Evolutionary conservation across 371 early-diverging fungal genomes (phyloP).

Genomic region (Mucor lusitanicus): DNA sequence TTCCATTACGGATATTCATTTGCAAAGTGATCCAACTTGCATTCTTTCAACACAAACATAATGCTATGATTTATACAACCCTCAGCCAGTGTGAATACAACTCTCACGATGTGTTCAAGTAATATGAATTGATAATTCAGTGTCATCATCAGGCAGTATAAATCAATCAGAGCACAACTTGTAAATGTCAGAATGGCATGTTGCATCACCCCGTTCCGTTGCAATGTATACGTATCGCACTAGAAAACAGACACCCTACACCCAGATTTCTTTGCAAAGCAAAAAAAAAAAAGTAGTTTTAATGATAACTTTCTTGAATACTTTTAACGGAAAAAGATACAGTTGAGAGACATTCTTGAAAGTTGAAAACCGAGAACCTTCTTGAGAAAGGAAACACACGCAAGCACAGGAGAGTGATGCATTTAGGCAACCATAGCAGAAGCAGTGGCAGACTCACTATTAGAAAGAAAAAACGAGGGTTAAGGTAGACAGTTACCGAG

Average conservation of each 20-base stretch:
- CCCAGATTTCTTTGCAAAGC: neutral
- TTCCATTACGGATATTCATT: neutral
- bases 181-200: neutral
- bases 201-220: neutral
- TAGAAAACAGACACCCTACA: too few species aligned
- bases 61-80: constrained; percentile 3
- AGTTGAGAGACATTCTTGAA: constrained; percentile 4
- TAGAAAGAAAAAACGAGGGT: constrained; percentile 34
- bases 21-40: neutral
- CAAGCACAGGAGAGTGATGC: neutral
- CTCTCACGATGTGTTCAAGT: constrained; percentile 21
- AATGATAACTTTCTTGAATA: constrained; percentile 1
- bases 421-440: constrained; percentile 53
- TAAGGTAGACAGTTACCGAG: constrained; percentile 49
- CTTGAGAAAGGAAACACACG: neutral
- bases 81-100: constrained; percentile 36
- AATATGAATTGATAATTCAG: constrained; percentile 3
- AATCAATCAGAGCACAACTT: neutral
- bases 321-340: constrained; percentile 17
- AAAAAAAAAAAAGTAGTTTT: neutral
- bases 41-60: neutral
- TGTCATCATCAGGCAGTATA: constrained; percentile 19
- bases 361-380: constrained; percentile 5
- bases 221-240: neutral
- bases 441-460: constrained; percentile 55